Evolutionary conservation across 2,329 filamentous ascomycete species (phyloP).

Genomic region (Monilinia vaccinii-corymbosi): DNA sequence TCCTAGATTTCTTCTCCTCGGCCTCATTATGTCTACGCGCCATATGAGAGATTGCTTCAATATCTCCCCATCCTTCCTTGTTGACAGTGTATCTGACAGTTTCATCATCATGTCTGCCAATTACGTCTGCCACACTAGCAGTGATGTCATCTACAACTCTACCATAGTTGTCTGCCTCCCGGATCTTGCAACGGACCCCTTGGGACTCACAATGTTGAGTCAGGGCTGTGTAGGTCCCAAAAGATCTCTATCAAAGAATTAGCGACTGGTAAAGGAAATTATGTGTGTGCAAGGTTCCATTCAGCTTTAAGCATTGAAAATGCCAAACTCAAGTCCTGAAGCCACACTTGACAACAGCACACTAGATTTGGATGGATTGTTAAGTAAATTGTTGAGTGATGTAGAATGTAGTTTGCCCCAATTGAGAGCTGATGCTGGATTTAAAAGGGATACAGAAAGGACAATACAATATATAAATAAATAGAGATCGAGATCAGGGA

Average conservation of each 20-base stretch:
- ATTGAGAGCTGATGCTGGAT: not conserved
- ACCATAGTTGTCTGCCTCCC: constrained; percentile 33
- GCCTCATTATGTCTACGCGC: not conserved
- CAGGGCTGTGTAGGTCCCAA: constrained; percentile 35
- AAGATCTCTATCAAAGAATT: constrained; percentile 21
- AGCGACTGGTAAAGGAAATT: not conserved
- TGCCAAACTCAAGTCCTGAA: not conserved
- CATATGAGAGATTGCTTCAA: not conserved
- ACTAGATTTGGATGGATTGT: not conserved
- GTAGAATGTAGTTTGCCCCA: not conserved
- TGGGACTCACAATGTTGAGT: constrained; percentile 41
- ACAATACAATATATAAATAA: too few relatives aligned
- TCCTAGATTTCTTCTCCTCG: not conserved
- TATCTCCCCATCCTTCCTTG: not conserved
- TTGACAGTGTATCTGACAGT: constrained; percentile 30
- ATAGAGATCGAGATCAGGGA: not conserved
- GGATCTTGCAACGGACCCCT: constrained; percentile 35
- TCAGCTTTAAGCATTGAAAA: not conserved
- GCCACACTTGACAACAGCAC: not conserved
- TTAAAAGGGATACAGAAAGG: not conserved
- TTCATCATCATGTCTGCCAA: constrained; percentile 29
- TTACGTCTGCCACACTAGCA: constrained; percentile 26
- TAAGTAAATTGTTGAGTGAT: not conserved
- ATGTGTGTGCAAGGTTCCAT: not conserved
- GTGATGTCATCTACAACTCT: constrained; percentile 34